phyloP scores from a whole-genome alignment of 345 rosid genomes.

The Xanthoceras sorbifolium region DNA sequence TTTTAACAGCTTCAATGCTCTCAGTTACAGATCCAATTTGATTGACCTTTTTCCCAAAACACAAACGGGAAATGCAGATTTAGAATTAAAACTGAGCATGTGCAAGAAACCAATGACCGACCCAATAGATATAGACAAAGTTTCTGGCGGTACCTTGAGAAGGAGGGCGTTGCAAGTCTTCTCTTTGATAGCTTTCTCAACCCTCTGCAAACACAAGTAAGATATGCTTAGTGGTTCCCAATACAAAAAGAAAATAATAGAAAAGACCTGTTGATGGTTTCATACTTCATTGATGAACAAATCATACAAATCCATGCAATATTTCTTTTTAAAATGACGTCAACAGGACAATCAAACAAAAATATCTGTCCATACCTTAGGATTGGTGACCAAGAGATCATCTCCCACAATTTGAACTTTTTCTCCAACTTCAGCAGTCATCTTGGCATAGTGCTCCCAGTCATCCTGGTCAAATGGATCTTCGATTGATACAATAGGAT shows the following conservation, averaged over 20 bases:
- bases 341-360: not conserved
- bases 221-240: not conserved
- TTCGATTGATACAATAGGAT: slow-evolving; percentile 94
- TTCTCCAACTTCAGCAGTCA: slow-evolving; percentile 77
- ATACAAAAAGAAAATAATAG: not conserved
- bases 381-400: slow-evolving; percentile 96
- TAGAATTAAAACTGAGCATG: not conserved
- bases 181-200: slow-evolving; percentile 82
- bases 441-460: slow-evolving; percentile 83
- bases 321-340: not conserved
- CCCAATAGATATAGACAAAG: not conserved
- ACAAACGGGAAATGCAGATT: not conserved
- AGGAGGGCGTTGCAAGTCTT: slow-evolving; percentile 95
- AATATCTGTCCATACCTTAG: slow-evolving; percentile 52
- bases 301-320: not conserved
- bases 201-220: slow-evolving; percentile 57
- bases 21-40: slow-evolving; percentile 98
- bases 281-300: not conserved
- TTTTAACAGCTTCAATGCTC: slow-evolving; percentile 95
- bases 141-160: slow-evolving; percentile 57
- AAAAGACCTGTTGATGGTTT: not conserved
- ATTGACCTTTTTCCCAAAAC: slow-evolving; percentile 63
- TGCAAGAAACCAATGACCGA: not conserved
- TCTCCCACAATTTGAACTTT: slow-evolving; percentile 93
- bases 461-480: slow-evolving; percentile 99